Percentiles rank a stretch among this genome's conserved stretches.
Evolutionary conservation across 371 early-diverging fungal species (phyloP).

Genomic region (Globomyces sp.): DNA sequence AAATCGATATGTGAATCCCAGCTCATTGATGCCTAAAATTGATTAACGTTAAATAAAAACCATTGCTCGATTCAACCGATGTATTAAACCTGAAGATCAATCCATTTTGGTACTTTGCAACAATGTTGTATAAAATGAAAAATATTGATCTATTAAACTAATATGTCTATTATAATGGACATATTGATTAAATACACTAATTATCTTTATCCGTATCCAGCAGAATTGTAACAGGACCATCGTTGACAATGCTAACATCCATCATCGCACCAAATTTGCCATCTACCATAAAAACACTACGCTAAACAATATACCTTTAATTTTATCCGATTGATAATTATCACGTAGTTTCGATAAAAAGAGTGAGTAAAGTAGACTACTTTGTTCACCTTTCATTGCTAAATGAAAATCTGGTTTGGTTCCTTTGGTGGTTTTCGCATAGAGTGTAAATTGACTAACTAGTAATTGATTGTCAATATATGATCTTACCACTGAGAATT

Average conservation of each 20-base stretch:
- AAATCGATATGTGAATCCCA: too few species aligned
- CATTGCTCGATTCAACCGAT: too few species aligned
- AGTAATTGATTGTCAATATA: conserved; percentile 1
- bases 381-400: conserved; percentile 71
- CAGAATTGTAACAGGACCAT: conserved; percentile 53
- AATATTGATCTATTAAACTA: too few species aligned
- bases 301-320: too few species aligned
- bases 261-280: conserved; percentile 85
- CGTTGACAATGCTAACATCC: conserved; percentile 81
- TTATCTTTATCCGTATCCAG: neutral
- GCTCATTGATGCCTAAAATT: too few species aligned
- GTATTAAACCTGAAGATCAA: too few species aligned
- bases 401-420: conserved; percentile 88
- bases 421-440: conserved; percentile 35
- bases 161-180: too few species aligned
- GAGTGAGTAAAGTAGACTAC: conserved; percentile 67
- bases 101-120: too few species aligned
- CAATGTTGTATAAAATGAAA: too few species aligned
- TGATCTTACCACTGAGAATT: conserved; percentile 9
- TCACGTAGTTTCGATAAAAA: conserved; percentile 70
- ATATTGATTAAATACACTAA: too few species aligned
- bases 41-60: too few species aligned
- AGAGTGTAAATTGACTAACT: conserved; percentile 79
- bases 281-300: conserved; percentile 40
- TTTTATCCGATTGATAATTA: conserved; percentile 38